Conservation (phyloP, 257 asterid genomes). For the Linderniella brevidens region DNA sequence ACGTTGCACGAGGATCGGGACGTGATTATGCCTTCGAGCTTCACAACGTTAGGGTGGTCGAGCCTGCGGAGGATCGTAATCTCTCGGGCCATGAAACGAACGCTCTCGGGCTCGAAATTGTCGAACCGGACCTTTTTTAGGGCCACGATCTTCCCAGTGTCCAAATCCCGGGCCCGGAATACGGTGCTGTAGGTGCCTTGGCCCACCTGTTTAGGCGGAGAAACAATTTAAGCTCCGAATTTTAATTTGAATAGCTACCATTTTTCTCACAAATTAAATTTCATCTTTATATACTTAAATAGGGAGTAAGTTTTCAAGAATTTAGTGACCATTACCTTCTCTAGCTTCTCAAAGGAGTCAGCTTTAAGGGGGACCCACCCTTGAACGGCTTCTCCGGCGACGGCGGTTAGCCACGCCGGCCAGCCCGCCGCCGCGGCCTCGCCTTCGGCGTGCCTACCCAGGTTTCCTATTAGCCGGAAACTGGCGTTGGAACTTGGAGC, state of each 20-base stretch:
- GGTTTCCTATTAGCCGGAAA: conserved; percentile 70
- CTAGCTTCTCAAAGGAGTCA: conserved; percentile 77
- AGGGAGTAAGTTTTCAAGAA: neutral
- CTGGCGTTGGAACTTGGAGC: conserved; percentile 74
- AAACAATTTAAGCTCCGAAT: neutral
- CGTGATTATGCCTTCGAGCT: conserved; percentile 69
- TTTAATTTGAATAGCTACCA: conserved; percentile 3
- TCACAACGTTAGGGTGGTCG: conserved; percentile 80
- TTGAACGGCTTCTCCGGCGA: conserved; percentile 89
- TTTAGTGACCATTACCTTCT: conserved; percentile 29
- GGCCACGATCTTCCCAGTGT: conserved; percentile 64
- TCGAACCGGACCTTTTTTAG: conserved; percentile 86
- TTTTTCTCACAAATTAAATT: too few relatives aligned
- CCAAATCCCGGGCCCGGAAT: conserved; percentile 79
- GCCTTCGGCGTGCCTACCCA: conserved; percentile 65
- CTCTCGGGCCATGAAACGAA: conserved; percentile 95
- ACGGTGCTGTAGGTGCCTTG: conserved; percentile 96
- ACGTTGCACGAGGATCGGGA: conserved; percentile 83
- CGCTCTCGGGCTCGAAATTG: conserved; percentile 93
- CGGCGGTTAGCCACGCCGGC: conserved; percentile 95
- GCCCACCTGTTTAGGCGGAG: conserved; percentile 44
- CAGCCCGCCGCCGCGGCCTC: conserved; percentile 96
- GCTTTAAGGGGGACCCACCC: conserved; percentile 85
- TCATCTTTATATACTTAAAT: too few relatives aligned
- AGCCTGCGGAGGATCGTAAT: conserved; percentile 71